phyloP scores from a whole-genome alignment of 441 rosid species.

The Rhodomyrtus psidioides region DNA sequence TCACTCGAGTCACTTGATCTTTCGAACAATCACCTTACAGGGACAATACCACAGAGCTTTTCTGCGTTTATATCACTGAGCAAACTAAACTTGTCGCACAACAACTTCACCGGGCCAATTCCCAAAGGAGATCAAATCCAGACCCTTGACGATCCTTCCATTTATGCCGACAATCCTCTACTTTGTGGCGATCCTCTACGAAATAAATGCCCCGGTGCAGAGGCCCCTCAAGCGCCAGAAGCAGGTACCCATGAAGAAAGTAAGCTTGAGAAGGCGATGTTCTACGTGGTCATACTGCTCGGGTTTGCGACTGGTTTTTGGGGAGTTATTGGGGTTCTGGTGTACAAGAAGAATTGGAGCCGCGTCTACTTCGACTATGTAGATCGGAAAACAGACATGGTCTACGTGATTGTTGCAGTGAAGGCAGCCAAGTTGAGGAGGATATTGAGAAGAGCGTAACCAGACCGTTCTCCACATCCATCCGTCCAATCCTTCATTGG shows the following conservation, averaged over 20 bases:
- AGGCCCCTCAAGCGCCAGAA: neutral
- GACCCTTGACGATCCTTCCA: neutral
- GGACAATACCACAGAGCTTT: neutral
- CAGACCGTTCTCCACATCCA: too few species aligned
- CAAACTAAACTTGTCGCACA: neutral
- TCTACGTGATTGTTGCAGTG: neutral
- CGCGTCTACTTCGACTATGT: neutral
- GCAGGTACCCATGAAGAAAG: too few species aligned
- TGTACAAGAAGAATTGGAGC: conserved; percentile 4
- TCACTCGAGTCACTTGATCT: neutral
- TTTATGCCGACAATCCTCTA: neutral
- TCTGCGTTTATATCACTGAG: neutral
- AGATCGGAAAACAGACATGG: neutral
- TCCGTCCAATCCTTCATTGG: neutral
- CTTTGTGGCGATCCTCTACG: neutral
- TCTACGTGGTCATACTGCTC: neutral
- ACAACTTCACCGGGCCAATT: neutral
- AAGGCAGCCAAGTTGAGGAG: neutral
- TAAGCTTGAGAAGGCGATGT: neutral
- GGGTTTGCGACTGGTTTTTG: neutral
- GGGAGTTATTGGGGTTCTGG: neutral
- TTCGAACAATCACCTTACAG: neutral
- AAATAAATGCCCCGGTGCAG: neutral
- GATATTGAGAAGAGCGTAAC: neutral
- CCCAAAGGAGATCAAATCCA: neutral